phyloP scores from a whole-genome alignment of 495 filamentous ascomycete species.

The Penicillium dipodomyicola region DNA sequence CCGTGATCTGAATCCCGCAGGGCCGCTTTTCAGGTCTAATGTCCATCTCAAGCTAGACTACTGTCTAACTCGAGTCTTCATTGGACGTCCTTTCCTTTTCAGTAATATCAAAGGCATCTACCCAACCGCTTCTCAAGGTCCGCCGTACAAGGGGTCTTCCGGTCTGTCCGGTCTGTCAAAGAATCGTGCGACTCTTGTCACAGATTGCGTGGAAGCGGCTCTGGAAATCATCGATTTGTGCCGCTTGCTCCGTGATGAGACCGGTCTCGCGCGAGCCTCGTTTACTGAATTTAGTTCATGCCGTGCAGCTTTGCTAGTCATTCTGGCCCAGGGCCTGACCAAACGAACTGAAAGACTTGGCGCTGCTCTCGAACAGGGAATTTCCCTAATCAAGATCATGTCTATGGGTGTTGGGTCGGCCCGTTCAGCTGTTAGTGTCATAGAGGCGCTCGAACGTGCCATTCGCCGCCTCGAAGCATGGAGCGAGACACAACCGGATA shows the following conservation, averaged over 20 bases:
- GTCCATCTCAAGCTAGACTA: constrained; percentile 52
- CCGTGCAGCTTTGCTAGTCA: constrained; percentile 49
- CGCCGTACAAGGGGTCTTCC: constrained; percentile 33
- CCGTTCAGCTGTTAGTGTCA: constrained; percentile 49
- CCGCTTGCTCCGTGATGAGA: constrained; percentile 46
- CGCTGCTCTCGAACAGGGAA: constrained; percentile 46
- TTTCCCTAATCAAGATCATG: constrained; percentile 52
- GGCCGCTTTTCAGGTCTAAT: constrained; percentile 46
- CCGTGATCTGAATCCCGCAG: constrained; percentile 39
- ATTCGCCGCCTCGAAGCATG: constrained; percentile 46
- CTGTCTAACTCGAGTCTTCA: constrained; percentile 47
- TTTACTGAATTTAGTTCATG: constrained; percentile 54
- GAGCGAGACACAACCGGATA: constrained; percentile 37
- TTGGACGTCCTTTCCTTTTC: constrained; percentile 51
- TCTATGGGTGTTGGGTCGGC: constrained; percentile 52
- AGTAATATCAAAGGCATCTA: constrained; percentile 40
- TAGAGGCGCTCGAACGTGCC: constrained; percentile 50
- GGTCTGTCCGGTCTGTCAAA: constrained; percentile 39
- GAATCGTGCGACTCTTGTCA: constrained; percentile 42
- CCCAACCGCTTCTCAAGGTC: constrained; percentile 21
- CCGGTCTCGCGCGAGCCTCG: constrained; percentile 49
- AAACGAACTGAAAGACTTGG: constrained; percentile 48
- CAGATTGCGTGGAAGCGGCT: constrained; percentile 51
- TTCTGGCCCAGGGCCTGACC: constrained; percentile 48
- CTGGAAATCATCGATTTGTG: constrained; percentile 49